Conservation (phyloP, 805 yeast genomes). For the Cyberlindnera veronae region DNA sequence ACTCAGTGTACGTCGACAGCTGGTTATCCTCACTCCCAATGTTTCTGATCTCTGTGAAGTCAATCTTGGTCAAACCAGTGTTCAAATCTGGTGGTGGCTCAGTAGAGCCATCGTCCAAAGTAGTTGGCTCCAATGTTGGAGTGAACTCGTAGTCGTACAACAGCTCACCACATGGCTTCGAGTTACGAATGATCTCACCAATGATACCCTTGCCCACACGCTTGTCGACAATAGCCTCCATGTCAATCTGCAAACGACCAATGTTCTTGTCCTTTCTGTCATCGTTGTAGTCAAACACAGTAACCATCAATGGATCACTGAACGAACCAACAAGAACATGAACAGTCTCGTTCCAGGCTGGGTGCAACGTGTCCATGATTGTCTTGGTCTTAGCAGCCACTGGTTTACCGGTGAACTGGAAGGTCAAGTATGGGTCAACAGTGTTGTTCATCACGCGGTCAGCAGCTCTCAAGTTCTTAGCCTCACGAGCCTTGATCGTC, state of each 20-base stretch:
- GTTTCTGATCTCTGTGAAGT: conserved; percentile 58
- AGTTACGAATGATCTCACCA: conserved; percentile 70
- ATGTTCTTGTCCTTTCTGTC: conserved; percentile 74
- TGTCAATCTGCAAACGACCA: conserved; percentile 73
- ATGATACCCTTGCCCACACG: conserved; percentile 46
- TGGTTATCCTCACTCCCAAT: conserved; percentile 40
- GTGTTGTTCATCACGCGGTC: conserved; percentile 67
- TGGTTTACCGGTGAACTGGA: conserved; percentile 56
- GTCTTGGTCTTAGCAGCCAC: conserved; percentile 71
- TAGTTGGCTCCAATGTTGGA: conserved; percentile 64
- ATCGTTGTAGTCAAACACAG: conserved; percentile 74
- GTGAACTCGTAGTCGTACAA: conserved; percentile 67
- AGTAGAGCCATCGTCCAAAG: conserved; percentile 71
- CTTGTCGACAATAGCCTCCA: conserved; percentile 59
- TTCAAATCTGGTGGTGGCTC: conserved; percentile 89
- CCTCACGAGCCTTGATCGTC: conserved; percentile 62
- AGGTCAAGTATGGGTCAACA: conserved; percentile 82
- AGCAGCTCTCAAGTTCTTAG: conserved; percentile 65
- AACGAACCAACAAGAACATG: conserved; percentile 68
- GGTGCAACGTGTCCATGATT: conserved; percentile 62
- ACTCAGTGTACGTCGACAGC: conserved; percentile 64
- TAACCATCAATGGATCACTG: conserved; percentile 76
- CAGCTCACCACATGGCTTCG: conserved; percentile 77
- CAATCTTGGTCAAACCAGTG: conserved; percentile 83
- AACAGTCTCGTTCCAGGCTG: conserved; percentile 82